Base-by-base conservation (phyloP, 345 rosid species). In the Anastatica hierochuntica region DNA sequence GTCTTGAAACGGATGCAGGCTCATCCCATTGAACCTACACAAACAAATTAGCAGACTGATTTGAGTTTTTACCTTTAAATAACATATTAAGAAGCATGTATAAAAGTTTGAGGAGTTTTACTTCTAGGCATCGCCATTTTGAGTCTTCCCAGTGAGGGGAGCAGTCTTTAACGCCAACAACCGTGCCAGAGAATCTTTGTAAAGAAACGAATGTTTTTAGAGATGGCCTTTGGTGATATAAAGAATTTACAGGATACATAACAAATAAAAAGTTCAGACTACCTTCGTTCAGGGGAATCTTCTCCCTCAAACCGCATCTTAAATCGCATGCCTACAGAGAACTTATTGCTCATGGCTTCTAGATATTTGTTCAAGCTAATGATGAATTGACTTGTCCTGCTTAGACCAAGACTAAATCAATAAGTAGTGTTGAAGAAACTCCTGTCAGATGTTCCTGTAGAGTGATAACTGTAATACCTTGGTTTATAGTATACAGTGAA, bases 21-120 rank as follows among this genome's bases (percentile, higher is more conserved):
- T 88, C 98, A 72, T 92, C 98, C 98, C 97, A 92, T 43, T 85
- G 95, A 56, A 88, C 80, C 98, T 92, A 66, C 21, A 53, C 53
- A 19, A 24, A 53, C 15, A 47, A 33, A 14, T 42, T 42, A 35
- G 30, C 42, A 40, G n/a, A 41, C 6, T 29, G 23, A 8, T 44
- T n/a, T 58, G 20, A 52, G 50, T 23, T 52, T 58, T 38, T 17
- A 37, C 38, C 12, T 21, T 17, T 6, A 45, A 4, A 7, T 14
- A n/a, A 14, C 21, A 29, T 50, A 17, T 6, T 18, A 36, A 37
- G 14, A 57, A 74, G 62, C 63, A 41, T 57, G 42, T 35, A 29
- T n/a, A 47, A 46, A 43, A 31, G 11, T 35, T 39, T 31, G 14
- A 53, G 24, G 49, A 38, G 12, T 38, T 67, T 18, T 80, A 90